These are phyloP conservation scores for Trichoderma asperellum DNA, from an alignment of 2,329 filamentous ascomycete species.

Conservation along the genomic window DNA sequence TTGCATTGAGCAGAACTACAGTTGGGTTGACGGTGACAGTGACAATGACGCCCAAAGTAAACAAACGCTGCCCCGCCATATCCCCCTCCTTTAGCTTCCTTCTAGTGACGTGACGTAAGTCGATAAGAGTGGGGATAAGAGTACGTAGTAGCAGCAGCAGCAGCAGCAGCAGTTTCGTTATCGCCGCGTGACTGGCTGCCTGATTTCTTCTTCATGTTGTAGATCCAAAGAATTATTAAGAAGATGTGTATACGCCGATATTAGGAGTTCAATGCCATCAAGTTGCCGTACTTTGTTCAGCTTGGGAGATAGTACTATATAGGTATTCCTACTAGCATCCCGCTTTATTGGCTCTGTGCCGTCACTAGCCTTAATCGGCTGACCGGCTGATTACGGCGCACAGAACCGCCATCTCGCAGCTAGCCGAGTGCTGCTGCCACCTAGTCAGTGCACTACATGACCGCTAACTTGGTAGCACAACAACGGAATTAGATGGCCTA, in stretches of 20 bases:
- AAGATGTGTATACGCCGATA: neutral
- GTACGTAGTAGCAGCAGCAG: neutral
- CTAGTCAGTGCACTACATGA: neutral
- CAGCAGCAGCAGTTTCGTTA: neutral
- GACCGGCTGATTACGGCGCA: constrained; percentile 20
- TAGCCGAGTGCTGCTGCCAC: neutral
- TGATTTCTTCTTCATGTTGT: neutral
- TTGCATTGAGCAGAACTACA: neutral
- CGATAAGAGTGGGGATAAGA: constrained; percentile 18
- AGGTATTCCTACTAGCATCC: neutral
- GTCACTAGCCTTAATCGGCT: constrained; percentile 7
- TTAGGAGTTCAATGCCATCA: neutral
- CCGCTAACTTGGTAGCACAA: neutral
- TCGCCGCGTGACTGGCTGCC: neutral
- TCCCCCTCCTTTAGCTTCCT: constrained; percentile 15
- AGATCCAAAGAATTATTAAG: neutral
- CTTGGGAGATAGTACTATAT: neutral
- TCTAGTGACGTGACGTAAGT: constrained; percentile 19
- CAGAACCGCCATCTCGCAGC: neutral
- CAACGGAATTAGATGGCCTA: neutral
- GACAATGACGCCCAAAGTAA: neutral
- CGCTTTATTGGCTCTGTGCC: constrained; percentile 1
- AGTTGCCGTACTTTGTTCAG: neutral
- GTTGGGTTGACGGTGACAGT: neutral
- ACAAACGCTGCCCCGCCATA: constrained; percentile 13